Evolutionary conservation across 495 filamentous ascomycete species (phyloP).

Genomic region (Podospora bellae-mahoneyi): DNA sequence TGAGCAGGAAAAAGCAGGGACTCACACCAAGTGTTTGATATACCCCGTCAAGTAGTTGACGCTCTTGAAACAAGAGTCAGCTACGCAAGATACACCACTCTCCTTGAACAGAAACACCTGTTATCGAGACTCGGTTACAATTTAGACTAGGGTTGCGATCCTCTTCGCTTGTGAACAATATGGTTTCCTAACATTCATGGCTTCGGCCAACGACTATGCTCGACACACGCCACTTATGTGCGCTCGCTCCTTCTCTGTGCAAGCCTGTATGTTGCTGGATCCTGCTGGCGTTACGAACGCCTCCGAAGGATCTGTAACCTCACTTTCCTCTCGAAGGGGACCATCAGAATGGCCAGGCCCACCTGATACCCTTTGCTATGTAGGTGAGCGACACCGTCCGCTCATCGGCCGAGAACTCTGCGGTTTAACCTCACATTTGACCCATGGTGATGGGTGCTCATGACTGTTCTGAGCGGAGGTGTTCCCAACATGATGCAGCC

Average conservation of each 20-base stretch:
- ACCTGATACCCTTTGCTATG: background rate
- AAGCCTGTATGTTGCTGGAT: background rate
- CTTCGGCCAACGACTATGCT: background rate
- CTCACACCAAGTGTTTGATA: background rate
- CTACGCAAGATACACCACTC: too few species aligned
- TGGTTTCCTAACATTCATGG: background rate
- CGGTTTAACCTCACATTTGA: background rate
- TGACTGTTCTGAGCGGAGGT: background rate
- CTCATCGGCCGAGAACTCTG: background rate
- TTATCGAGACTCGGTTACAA: background rate
- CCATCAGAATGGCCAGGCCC: background rate
- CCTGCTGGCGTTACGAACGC: background rate
- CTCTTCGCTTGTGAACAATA: background rate
- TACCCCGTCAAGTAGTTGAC: too few species aligned
- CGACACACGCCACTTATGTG: background rate
- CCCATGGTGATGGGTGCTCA: background rate
- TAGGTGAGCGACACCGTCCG: background rate
- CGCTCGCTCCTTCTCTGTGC: background rate
- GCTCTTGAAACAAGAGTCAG: too few species aligned
- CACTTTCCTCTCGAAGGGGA: background rate
- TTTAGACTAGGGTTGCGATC: background rate
- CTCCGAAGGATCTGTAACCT: background rate
- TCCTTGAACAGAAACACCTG: background rate
- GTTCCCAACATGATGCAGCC: too few species aligned
- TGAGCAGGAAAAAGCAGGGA: background rate